phyloP scores from a whole-genome alignment of 2,329 filamentous ascomycete genomes.

The Pseudomassariella vexata region DNA sequence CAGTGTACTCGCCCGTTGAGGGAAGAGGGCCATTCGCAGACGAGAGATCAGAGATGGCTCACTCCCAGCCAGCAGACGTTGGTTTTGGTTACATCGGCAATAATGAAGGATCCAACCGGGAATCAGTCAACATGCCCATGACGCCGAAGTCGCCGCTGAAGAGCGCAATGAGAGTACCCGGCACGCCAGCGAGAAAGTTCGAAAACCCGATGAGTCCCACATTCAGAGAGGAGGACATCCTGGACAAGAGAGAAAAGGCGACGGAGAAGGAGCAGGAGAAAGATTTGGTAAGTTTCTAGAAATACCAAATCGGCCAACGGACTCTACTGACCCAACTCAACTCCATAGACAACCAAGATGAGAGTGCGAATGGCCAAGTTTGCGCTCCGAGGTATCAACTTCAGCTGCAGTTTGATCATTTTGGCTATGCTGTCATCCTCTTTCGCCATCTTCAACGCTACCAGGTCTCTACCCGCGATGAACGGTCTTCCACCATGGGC shows the following conservation, averaged over 20 bases:
- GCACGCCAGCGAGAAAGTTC: slow-evolving; percentile 68
- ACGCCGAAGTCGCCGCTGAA: slow-evolving; percentile 76
- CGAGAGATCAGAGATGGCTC: slow-evolving; percentile 49
- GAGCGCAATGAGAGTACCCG: slow-evolving; percentile 83
- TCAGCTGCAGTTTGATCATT: slow-evolving; percentile 93
- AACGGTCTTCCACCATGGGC: slow-evolving; percentile 87
- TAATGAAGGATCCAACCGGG: slow-evolving; percentile 40
- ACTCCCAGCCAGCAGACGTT: slow-evolving; percentile 75
- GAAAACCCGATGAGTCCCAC: slow-evolving; percentile 83
- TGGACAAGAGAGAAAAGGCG: slow-evolving; percentile 76
- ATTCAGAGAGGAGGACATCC: slow-evolving; percentile 77
- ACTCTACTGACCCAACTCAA: slow-evolving; percentile 29
- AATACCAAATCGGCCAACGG: neutral
- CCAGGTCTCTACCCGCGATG: slow-evolving; percentile 64
- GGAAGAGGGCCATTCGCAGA: slow-evolving; percentile 54
- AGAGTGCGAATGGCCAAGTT: slow-evolving; percentile 91
- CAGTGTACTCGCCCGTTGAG: slow-evolving; percentile 72
- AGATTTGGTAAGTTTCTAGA: slow-evolving; percentile 65
- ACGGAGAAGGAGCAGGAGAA: slow-evolving; percentile 84
- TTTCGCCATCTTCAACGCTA: slow-evolving; percentile 88
- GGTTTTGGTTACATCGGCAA: slow-evolving; percentile 86
- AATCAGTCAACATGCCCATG: slow-evolving; percentile 56
- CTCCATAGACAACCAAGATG: slow-evolving; percentile 76
- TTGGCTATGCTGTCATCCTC: slow-evolving; percentile 84
- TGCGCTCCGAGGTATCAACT: slow-evolving; percentile 90